phyloP scores from a whole-genome alignment of 179 eudicot species.

The Patellifolia procumbens region DNA sequence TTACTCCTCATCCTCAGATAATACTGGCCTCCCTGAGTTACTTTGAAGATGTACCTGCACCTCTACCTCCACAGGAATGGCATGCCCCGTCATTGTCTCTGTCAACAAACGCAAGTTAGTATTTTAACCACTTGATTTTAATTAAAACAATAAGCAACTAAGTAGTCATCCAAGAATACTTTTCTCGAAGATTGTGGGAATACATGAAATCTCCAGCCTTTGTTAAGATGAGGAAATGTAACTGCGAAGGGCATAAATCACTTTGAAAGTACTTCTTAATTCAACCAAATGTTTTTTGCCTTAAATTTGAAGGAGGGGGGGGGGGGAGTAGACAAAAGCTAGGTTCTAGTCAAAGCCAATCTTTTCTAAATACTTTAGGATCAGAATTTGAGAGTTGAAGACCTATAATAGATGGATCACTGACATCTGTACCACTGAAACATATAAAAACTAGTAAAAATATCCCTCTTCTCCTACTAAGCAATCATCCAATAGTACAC shows the following conservation, averaged over 20 bases:
- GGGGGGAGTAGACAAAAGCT: not conserved
- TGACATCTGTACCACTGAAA: not conserved
- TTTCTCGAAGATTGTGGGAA: not conserved
- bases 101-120: not conserved
- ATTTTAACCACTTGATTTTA: not conserved
- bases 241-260: not conserved
- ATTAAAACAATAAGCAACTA: not conserved
- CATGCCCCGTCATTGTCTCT: not conserved
- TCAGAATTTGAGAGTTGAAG: not conserved
- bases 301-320: not conserved
- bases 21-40: not conserved
- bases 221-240: not conserved
- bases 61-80: slow-evolving; percentile 16
- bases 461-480: not conserved
- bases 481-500: not conserved
- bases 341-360: slow-evolving; percentile 1
- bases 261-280: not conserved
- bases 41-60: not conserved
- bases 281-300: too few relatives aligned
- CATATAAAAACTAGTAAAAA: not conserved
- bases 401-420: not conserved
- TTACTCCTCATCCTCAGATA: slow-evolving; percentile 18
- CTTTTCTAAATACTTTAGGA: too few relatives aligned
- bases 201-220: not conserved
- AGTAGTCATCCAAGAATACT: too few relatives aligned